A percentile compares a stretch with the other conserved stretches of the same genome.
Evolutionary conservation across 768 basidiomycete species (phyloP).

Genomic region (Auriscalpium vulgare): DNA sequence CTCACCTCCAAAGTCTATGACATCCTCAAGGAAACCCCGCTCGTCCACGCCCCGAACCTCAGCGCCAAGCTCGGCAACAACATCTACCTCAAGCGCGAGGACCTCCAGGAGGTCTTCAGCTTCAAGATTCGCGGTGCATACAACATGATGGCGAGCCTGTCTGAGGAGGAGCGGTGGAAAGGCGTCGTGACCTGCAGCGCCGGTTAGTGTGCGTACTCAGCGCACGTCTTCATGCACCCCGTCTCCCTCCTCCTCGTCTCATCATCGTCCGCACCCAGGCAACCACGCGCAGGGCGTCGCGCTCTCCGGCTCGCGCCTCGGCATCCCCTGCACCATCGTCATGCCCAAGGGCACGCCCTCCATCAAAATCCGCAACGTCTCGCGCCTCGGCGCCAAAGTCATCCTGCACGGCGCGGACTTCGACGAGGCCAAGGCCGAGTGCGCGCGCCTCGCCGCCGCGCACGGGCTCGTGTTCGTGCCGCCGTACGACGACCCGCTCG

Average conservation of each 20-base stretch:
- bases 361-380: constrained; percentile 94
- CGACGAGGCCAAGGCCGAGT: constrained; percentile 93
- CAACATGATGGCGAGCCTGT: constrained; percentile 92
- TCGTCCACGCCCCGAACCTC: constrained; percentile 80
- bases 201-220: constrained; percentile 64
- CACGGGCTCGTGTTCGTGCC: constrained; percentile 88
- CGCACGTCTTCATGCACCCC: not conserved
- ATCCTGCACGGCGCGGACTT: constrained; percentile 89
- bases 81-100: constrained; percentile 95
- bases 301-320: constrained; percentile 79
- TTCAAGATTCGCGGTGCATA: constrained; percentile 99
- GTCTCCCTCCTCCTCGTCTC: constrained; percentile 6
- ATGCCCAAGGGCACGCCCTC: constrained; percentile 94
- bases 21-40: constrained; percentile 81
- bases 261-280: constrained; percentile 38
- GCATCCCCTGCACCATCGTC: constrained; percentile 95
- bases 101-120: constrained; percentile 94
- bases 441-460: constrained; percentile 67
- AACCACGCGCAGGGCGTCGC: constrained; percentile 99
- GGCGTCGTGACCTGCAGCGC: constrained; percentile 98
- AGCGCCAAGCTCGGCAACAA: constrained; percentile 85
- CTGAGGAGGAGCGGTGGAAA: constrained; percentile 89
- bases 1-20: constrained; percentile 89
- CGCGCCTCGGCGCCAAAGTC: constrained; percentile 92
- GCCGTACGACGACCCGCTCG: constrained; percentile 93